phyloP scores from a whole-genome alignment of 2,329 filamentous ascomycete genomes.

The Colletotrichum sp. region DNA sequence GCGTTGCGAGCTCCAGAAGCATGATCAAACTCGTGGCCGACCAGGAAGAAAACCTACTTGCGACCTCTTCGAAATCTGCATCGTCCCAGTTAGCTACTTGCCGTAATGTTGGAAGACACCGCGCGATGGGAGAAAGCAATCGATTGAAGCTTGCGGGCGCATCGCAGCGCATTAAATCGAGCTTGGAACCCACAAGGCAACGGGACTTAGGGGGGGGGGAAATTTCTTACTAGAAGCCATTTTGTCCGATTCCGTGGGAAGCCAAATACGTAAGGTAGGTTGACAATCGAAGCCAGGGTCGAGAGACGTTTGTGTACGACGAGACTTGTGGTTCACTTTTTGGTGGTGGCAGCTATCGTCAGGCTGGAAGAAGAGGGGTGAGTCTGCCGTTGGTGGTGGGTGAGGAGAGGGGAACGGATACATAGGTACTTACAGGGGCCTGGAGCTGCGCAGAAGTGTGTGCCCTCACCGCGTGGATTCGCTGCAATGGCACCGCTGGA shows the following conservation, averaged over 20 bases:
- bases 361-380: conserved; percentile 10
- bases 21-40: not conserved
- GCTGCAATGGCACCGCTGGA: not conserved
- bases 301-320: not conserved
- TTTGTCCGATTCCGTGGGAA: conserved; percentile 8
- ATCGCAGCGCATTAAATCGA: not conserved
- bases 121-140: not conserved
- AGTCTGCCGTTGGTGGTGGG: not conserved
- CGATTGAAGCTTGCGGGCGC: not conserved
- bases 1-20: not conserved
- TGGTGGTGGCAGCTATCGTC: conserved; percentile 12
- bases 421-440: not conserved
- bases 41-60: conserved; percentile 43
- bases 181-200: not conserved
- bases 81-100: conserved; percentile 7
- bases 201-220: not conserved
- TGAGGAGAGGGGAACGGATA: not conserved
- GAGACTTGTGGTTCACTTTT: not conserved
- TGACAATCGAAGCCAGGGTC: not conserved
- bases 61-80: conserved; percentile 50
- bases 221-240: conserved; percentile 17
- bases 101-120: not conserved
- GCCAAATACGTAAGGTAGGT: not conserved
- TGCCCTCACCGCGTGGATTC: not conserved
- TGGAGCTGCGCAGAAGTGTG: not conserved